Evolutionary conservation across 1,284 basidiomycete species (phyloP).

Genomic region (Kalmanozyma brasiliensis): DNA sequence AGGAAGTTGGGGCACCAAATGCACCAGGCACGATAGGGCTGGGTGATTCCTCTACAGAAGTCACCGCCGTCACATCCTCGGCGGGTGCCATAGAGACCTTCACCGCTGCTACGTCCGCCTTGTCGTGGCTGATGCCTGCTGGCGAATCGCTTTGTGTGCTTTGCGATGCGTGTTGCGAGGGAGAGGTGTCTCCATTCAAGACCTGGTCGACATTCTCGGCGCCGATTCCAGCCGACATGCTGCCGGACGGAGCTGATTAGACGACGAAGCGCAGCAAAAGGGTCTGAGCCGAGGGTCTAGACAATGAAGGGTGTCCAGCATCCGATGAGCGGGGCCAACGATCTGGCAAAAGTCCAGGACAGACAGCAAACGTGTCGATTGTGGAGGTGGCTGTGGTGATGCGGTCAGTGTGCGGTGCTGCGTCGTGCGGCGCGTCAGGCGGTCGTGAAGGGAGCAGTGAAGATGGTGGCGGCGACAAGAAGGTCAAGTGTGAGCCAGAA

Average conservation of each 20-base stretch:
- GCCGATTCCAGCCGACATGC: slow-evolving; percentile 24
- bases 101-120: too few relatives aligned
- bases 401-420: too few relatives aligned
- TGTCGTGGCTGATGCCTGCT: neutral
- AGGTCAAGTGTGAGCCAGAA: too few relatives aligned
- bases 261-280: neutral
- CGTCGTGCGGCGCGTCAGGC: too few relatives aligned
- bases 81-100: too few relatives aligned
- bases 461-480: too few relatives aligned
- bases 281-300: too few relatives aligned
- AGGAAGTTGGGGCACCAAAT: slow-evolving; percentile 6
- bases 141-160: neutral
- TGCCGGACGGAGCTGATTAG: slow-evolving; percentile 3
- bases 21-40: slow-evolving; percentile 14
- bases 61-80: neutral
- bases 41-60: neutral
- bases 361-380: too few relatives aligned
- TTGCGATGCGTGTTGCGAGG: neutral
- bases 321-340: too few relatives aligned
- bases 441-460: neutral
- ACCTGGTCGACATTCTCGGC: slow-evolving; percentile 6
- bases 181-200: neutral
- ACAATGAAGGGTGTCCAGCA: neutral
- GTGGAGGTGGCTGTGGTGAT: too few relatives aligned
- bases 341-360: too few relatives aligned